Conservation (phyloP, 2,329 filamentous ascomycete species). For the Xylariaceae sp. region DNA sequence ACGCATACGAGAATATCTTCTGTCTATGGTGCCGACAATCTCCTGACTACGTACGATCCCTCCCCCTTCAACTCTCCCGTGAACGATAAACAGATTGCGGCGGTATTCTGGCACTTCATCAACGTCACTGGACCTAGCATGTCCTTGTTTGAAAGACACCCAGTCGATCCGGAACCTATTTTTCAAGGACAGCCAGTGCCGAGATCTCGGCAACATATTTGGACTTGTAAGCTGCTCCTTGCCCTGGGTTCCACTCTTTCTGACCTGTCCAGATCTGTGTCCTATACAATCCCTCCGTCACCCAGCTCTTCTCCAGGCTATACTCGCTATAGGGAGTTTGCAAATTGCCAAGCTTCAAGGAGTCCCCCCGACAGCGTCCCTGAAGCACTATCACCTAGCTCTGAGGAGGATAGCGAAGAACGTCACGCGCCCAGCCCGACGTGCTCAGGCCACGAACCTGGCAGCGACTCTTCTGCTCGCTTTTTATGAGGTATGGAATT, state of each 20-base stretch:
- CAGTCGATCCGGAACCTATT: conserved; percentile 61
- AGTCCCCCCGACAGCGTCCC: conserved; percentile 66
- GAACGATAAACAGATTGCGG: conserved; percentile 69
- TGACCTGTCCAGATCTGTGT: conserved; percentile 56
- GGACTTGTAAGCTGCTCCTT: conserved; percentile 34
- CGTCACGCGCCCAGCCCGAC: conserved; percentile 59
- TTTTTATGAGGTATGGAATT: conserved; percentile 91
- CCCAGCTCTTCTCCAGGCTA: conserved; percentile 82
- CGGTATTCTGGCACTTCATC: conserved; percentile 87
- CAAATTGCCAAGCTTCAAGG: conserved; percentile 80
- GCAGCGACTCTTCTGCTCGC: conserved; percentile 79
- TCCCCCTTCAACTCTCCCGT: conserved; percentile 63
- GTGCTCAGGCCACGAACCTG: conserved; percentile 73
- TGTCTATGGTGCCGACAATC: conserved; percentile 38
- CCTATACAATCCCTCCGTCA: conserved; percentile 77
- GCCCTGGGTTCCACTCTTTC: conserved; percentile 2
- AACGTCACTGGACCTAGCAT: conserved; percentile 79
- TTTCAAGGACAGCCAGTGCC: conserved; percentile 55
- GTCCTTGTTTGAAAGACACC: conserved; percentile 80
- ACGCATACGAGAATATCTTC: conserved; percentile 43
- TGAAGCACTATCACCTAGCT: conserved; percentile 87
- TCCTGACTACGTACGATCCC: conserved; percentile 59
- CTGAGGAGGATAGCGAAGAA: conserved; percentile 70
- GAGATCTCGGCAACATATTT: conserved; percentile 56
- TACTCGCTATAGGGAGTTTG: conserved; percentile 77